Conservation (phyloP, 345 rosid genomes). For the Citropsis articulata region DNA sequence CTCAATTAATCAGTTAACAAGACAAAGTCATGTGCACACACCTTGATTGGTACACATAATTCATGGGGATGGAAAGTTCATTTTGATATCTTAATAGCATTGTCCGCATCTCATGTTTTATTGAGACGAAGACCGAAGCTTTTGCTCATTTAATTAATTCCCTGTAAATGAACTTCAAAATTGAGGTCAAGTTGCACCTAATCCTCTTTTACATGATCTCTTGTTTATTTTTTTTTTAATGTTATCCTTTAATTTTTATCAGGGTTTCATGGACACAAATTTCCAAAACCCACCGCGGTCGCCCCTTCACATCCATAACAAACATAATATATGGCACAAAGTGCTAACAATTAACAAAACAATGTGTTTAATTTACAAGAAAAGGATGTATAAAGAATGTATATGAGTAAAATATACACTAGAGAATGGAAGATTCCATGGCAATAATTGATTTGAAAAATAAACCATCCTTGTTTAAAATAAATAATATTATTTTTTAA, state of each 20-base stretch:
- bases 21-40: slow-evolving; percentile 5
- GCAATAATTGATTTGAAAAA: not conserved
- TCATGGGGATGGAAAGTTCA: not conserved
- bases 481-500: not conserved
- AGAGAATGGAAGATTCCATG: not conserved
- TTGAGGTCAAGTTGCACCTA: not conserved
- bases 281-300: not conserved
- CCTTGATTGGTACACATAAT: not conserved
- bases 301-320: not conserved
- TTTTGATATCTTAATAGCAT: not conserved
- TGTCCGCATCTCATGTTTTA: not conserved
- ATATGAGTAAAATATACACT: not conserved
- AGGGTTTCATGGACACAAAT: not conserved
- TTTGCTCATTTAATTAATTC: not conserved
- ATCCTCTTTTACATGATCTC: not conserved
- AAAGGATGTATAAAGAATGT: not conserved
- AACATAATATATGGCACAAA: not conserved
- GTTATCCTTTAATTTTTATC: too few species aligned
- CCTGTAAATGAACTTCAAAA: not conserved
- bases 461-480: not conserved
- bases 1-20: not conserved
- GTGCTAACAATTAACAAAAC: not conserved
- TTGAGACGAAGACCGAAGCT: not conserved
- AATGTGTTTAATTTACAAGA: not conserved
- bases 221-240: not conserved